These are phyloP conservation scores for Pyrenochaeta sp. DNA, from an alignment of 2,329 filamentous ascomycete genomes.

Conservation along the genomic window DNA sequence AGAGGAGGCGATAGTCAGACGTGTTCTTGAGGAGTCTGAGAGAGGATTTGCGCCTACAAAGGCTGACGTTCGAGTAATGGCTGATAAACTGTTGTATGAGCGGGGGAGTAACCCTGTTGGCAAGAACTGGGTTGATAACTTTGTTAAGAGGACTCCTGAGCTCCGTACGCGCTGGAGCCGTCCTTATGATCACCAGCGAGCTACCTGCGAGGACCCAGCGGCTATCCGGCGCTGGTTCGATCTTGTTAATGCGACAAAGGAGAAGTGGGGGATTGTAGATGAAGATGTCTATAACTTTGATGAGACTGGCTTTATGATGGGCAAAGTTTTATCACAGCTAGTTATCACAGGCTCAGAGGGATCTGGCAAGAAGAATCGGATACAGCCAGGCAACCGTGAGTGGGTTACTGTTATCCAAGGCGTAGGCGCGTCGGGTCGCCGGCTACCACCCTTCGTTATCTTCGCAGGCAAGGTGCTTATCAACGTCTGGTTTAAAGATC, in stretches of 20 bases:
- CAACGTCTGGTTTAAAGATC: conserved; percentile 7
- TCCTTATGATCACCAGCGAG: conserved; percentile 18
- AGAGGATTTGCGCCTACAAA: conserved; percentile 1
- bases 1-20: conserved; percentile 20
- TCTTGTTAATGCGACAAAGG: conserved; percentile 1
- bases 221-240: conserved; percentile 10
- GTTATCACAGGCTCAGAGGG: conserved; percentile 36
- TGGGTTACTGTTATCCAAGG: conserved; percentile 31
- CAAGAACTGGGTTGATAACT: conserved; percentile 20
- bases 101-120: conserved; percentile 12
- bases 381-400: conserved; percentile 38
- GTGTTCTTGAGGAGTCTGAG: conserved; percentile 14
- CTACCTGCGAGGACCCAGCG: conserved; percentile 11
- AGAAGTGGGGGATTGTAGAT: conserved; percentile 17
- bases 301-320: conserved; percentile 45
- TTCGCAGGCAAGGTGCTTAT: conserved; percentile 19
- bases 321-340: conserved; percentile 31
- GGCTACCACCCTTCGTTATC: conserved; percentile 26
- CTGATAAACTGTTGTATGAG: conserved; percentile 12
- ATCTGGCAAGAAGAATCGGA: conserved; percentile 18
- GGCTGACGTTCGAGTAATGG: conserved; percentile 3
- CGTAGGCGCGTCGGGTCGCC: conserved; percentile 5
- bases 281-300: conserved; percentile 29
- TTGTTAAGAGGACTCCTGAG: conserved; percentile 18
- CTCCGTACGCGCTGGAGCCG: conserved; percentile 13